These are phyloP conservation scores for Ploettnerulaceae sp. DNA, from an alignment of 2,329 filamentous ascomycete species.

Conservation along the genomic window DNA sequence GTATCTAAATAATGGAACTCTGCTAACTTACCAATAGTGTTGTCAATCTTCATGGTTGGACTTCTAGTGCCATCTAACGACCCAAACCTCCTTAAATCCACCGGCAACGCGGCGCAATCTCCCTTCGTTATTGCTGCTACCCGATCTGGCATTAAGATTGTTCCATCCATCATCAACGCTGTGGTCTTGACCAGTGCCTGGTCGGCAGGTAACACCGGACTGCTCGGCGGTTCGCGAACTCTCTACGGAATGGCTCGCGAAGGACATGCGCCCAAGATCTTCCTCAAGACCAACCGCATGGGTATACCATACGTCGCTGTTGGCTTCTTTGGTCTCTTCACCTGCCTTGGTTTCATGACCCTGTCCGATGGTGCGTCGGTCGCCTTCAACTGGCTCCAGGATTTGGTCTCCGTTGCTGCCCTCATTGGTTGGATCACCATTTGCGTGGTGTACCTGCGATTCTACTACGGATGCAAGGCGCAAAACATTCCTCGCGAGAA, in stretches of 20 bases:
- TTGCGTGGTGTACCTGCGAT: constrained; percentile 53
- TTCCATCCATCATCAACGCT: constrained; percentile 72
- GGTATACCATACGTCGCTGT: constrained; percentile 50
- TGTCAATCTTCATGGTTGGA: constrained; percentile 43
- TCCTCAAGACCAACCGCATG: constrained; percentile 51
- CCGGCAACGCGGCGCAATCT: constrained; percentile 43
- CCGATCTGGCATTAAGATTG: constrained; percentile 60
- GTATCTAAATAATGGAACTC: not conserved
- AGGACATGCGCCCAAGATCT: constrained; percentile 49
- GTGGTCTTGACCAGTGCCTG: constrained; percentile 68
- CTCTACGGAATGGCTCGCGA: constrained; percentile 54
- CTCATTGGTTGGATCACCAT: constrained; percentile 60
- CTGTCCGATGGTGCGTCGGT: constrained; percentile 51
- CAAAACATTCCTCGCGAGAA: constrained; percentile 48
- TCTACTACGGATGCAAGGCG: constrained; percentile 49
- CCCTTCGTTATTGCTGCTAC: constrained; percentile 73
- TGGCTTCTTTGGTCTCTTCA: constrained; percentile 35
- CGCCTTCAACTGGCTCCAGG: constrained; percentile 63
- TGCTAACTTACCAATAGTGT: constrained; percentile 17
- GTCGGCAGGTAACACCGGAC: constrained; percentile 63
- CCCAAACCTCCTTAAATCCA: constrained; percentile 36
- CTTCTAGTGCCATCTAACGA: constrained; percentile 55
- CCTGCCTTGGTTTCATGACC: constrained; percentile 62
- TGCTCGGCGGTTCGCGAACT: constrained; percentile 54
- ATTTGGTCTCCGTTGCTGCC: constrained; percentile 58